Base-by-base conservation (phyloP, 2,329 filamentous ascomycete species). In the Pseudovirgaria hyperparasitica region DNA sequence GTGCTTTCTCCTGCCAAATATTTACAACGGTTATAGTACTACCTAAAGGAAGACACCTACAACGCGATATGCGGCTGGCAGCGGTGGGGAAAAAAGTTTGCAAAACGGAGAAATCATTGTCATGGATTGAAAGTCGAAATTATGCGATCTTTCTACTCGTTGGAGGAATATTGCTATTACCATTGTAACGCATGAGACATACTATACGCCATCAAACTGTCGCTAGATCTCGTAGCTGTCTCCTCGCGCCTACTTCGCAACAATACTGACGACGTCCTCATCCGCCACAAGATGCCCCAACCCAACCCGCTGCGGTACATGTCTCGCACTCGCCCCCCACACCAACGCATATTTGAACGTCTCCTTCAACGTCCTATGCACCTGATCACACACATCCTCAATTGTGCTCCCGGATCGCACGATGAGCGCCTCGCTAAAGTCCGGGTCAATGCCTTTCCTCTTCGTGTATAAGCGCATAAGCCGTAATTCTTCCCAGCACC, bases 301-400 rank as follows among this genome's bases (percentile, higher is more conserved):
- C 1, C 90, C 92, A 19, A 94, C 87, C 36, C 90, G 67, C 63
- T 98, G 90, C 19, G 92, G 90, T 19, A 96, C 67, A 63, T 98
- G 92, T 45, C 84, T 75, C 19, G 90, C 90, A 55, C 87, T 96
- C 11, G 86, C 86, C 4, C 90, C 90, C 92, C 92, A 98, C 0
- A 98, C 90, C 39, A 96, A 60, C 3, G 90, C 92, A 60, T 96
- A 94, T 65, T 96, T 98, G 69, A 96, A 98, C 4, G 85, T 93
- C 37, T 98, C 92, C 70, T 96, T 98, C 39, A 98, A 62, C 15
- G 75, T 90, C 35, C 90, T 69, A 60, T 98, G 90, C 40, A 98
- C 81, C 43, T 82, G 75, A 55, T 98, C 90, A 56, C 90, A 98
- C 7, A 98, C 90, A 55, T 98, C 87, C 59, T 96, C 90, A 47